These are phyloP conservation scores for Geranium brycei DNA, from an alignment of 345 rosid genomes.

Conservation along the genomic window DNA sequence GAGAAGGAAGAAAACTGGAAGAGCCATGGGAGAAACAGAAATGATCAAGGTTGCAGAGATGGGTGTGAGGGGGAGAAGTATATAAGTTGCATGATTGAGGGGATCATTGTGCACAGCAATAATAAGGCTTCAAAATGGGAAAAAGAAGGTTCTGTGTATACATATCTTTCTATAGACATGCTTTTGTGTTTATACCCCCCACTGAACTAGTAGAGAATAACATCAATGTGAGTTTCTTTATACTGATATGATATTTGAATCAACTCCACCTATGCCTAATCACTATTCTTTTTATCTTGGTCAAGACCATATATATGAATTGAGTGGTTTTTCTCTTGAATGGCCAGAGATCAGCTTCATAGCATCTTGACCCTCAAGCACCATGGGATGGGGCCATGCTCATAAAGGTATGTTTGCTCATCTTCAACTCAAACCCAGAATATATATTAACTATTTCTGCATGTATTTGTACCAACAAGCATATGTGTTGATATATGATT, in stretches of 20 bases:
- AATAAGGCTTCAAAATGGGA: conserved; percentile 17
- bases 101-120: conserved; percentile 22
- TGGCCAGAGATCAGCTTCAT: too few relatives aligned
- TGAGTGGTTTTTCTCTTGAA: too few relatives aligned
- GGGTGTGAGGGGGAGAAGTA: conserved; percentile 22
- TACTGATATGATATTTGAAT: conserved; percentile 12
- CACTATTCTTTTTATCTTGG: too few relatives aligned
- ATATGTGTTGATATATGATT: too few relatives aligned
- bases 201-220: conserved; percentile 30
- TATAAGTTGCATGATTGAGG: conserved; percentile 30
- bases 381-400: too few relatives aligned
- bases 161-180: conserved; percentile 52
- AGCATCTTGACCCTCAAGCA: too few relatives aligned
- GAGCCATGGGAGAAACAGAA: conserved; percentile 25
- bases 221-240: conserved; percentile 13
- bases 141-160: conserved; percentile 16
- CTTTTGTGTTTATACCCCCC: conserved; percentile 50
- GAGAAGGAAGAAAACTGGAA: conserved; percentile 12
- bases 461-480: too few relatives aligned
- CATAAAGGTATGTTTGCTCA: too few relatives aligned
- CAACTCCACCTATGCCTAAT: conserved; percentile 12
- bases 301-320: too few relatives aligned
- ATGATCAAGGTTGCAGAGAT: conserved; percentile 19
- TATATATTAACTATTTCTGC: too few relatives aligned
- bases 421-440: too few relatives aligned